Base-by-base conservation (phyloP, 805 yeast species). In the Saccharomycopsis sp. region DNA sequence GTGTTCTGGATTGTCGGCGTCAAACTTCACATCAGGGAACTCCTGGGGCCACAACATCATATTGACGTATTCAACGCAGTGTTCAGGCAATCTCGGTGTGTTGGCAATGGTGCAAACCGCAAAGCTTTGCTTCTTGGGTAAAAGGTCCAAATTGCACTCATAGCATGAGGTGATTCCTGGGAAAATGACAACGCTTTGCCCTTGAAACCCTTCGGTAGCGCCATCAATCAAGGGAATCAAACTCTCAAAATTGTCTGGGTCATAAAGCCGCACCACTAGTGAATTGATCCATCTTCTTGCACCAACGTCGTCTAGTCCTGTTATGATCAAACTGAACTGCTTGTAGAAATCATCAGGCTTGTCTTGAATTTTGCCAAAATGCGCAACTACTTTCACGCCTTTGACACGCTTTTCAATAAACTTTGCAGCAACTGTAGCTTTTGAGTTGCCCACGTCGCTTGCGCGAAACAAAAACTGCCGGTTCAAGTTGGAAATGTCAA, bases 101-200 rank as follows among this genome's bases (percentile, higher is more conserved):
- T 87, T 82, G 2, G 96, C 94, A 38, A 92, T 79, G 0, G 97
- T 92, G 59, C 97, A 92, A 50, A 89, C 77, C 2, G 97, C 96
- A 51, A 77, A 84, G 10, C 17, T 22, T 0, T 86, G 78, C 7
- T 65, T 64, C 1, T 69, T 68, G 8, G 83, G 74, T 31, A 87
- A 64, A 57, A 94, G 70, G 44, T 79, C 82, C 39, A 84, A 63
- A 4, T 95, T 82, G 54, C 98, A 89, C 57, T 89, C 97, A 63
- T 85, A 89, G 60, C 98, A 89, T 0, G 96, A 81, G 0, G 89
- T 75, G 22, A 86, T 59, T 0, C 85, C 76, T 1, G 98, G 97
- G 13, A 87, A 60, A 29, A 89, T 86, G 10, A 86, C 80, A 52
- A 95, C 77, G 10, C 87, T 73, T 53, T 89, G 95, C 2, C 98